These are phyloP conservation scores for Globisporangium okanoganense DNA, from an alignment of 352 stramenopile genomes.

Conservation along the genomic window DNA sequence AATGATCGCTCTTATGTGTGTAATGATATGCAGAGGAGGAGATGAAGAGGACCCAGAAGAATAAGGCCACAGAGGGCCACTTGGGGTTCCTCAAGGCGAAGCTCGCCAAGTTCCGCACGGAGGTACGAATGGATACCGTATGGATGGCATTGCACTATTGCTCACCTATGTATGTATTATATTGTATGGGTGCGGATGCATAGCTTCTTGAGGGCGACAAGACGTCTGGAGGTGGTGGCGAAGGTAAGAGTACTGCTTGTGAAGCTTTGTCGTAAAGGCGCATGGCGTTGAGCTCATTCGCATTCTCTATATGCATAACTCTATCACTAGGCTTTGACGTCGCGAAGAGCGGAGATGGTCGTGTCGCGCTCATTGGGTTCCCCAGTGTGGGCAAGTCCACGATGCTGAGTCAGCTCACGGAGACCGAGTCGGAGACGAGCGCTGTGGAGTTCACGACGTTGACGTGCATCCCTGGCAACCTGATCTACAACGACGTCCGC, in stretches of 20 bases:
- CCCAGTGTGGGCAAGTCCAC: conserved; percentile 88
- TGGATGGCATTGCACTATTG: background rate
- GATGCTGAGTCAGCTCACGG: conserved; percentile 91
- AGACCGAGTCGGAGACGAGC: conserved; percentile 95
- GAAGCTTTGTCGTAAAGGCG: background rate
- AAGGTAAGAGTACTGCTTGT: conserved; percentile 37
- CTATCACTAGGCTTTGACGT: conserved; percentile 93
- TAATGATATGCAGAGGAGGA: conserved; percentile 80
- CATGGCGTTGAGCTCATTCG: background rate
- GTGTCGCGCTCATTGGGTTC: conserved; percentile 96
- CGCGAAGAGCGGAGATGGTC: conserved; percentile 93
- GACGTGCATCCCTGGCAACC: conserved; percentile 97
- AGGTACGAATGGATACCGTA: conserved; percentile 44
- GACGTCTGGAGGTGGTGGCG: conserved; percentile 60
- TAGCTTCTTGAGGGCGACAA: conserved; percentile 85
- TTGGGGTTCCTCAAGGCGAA: conserved; percentile 97
- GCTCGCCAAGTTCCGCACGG: conserved; percentile 97
- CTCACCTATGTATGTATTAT: conserved; percentile 1
- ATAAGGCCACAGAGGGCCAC: conserved; percentile 93
- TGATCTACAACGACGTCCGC: conserved; percentile 95
- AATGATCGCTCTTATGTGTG: background rate
- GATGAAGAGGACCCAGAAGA: conserved; percentile 98
- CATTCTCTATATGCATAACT: background rate
- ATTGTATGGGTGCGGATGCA: background rate
- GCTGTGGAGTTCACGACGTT: conserved; percentile 98